Evolutionary conservation across 2,329 filamentous ascomycete genomes (phyloP), one percentile per base, ranked within the genome.

Genomic region (Penicillium sp.): DNA sequence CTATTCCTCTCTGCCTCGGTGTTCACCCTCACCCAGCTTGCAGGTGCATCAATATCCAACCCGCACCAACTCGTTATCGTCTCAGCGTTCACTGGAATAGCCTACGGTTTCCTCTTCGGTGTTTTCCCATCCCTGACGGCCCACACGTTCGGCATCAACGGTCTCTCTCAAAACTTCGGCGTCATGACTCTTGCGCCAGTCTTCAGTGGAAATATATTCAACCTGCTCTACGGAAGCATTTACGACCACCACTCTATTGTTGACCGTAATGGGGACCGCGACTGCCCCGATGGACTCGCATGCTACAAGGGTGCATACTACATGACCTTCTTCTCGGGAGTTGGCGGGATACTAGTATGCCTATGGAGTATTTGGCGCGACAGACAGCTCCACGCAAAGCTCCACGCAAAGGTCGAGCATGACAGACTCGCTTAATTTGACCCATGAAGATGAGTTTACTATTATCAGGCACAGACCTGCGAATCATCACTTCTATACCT

Each of bases 101-200:
- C 89, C 1, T 99, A 99, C 75, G 95, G 95, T 2, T 92, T 96
- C 67, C 84, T 98, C 0, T 98, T 98, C 68, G 95, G 95, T 38
- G 93, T 97, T 21, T 97, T 91, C 76, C 95, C 95, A 0, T 93
- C 93, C 13, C 88, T 98, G 19, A 86, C 91, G 9, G 92, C 93
- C 7, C 93, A 98, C 74, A 90, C 90, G 0, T 99, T 99, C 75
- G 95, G 95, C 7, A 90, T 97, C 29, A 86, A 90, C 64, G 94
- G 93, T 1, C 83, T 99, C 51, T 93, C 90, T 59, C 92, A 97
- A 73, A 99, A 98, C 73, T 99, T 95, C 94, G 95, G 95, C 15
- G 90, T 91, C 70, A 96, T 99, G 88, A 97, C 92, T 0, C 82
- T 97, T 52, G 90, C 92, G 3, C 93, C 94, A 0, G 92, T 97